Percentiles rank a stretch among this genome's conserved stretches.
These are phyloP conservation scores for Aspergillus viridinutans DNA, from an alignment of 2,329 filamentous ascomycete genomes.

Conservation along the genomic window DNA sequence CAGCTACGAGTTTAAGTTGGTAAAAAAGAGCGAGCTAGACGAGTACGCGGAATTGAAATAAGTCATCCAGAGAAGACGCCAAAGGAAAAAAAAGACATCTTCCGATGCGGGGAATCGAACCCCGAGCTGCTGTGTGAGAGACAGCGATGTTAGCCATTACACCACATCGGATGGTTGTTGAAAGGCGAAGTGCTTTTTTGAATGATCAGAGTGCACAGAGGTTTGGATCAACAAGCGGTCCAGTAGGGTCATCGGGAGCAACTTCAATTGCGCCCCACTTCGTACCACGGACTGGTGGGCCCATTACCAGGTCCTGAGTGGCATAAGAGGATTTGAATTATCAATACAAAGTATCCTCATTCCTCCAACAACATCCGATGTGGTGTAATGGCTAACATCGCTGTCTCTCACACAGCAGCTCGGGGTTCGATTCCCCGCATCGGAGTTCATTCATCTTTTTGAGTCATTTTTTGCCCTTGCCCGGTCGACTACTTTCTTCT, in stretches of 20 bases:
- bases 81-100: neutral
- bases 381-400: conserved; percentile 15
- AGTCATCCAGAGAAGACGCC: no score
- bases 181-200: accelerated
- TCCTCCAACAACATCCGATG: conserved; percentile 3
- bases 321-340: no score
- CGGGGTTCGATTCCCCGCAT: conserved; percentile 15
- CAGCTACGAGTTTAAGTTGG: no score
- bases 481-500: no score
- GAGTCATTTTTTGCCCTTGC: neutral
- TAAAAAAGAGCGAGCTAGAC: no score
- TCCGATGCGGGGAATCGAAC: conserved; percentile 24
- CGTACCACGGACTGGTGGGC: no score
- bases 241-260: no score
- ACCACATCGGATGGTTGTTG: conserved; percentile 17
- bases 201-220: no score
- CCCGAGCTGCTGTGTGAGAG: conserved; percentile 25
- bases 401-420: conserved; percentile 13
- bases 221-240: no score
- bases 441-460: conserved; percentile 5
- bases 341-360: accelerated
- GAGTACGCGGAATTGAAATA: no score
- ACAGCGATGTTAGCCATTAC: conserved; percentile 25
- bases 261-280: no score
- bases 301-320: no score